These are phyloP conservation scores for Sclerotinia sclerotiorum DNA, from an alignment of 2,329 filamentous ascomycete species.

Conservation along the genomic window DNA sequence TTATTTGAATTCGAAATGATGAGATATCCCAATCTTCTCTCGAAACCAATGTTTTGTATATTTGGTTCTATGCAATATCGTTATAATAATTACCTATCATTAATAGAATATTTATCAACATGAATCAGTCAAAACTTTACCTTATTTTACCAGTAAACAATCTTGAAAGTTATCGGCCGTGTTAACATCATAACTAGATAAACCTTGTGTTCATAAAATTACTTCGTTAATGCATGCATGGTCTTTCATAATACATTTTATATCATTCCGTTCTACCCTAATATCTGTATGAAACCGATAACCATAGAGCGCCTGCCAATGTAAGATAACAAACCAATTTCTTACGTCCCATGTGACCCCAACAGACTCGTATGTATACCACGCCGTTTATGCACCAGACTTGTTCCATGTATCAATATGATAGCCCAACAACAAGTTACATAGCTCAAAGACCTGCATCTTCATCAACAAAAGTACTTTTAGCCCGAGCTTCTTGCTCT, in stretches of 20 bases:
- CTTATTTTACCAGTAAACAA: neutral
- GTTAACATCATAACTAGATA: neutral
- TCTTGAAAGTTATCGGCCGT: too few relatives aligned
- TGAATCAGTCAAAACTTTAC: too few relatives aligned
- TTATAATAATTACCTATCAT: neutral
- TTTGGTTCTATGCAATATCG: neutral
- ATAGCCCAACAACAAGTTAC: neutral
- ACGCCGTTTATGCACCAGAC: neutral
- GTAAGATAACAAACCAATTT: constrained; percentile 11
- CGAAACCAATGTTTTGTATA: neutral
- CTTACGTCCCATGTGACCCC: neutral
- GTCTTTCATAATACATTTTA: neutral
- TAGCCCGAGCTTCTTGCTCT: constrained; percentile 41
- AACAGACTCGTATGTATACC: neutral
- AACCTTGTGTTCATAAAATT: neutral
- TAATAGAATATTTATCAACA: neutral
- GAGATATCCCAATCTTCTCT: neutral
- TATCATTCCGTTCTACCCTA: constrained; percentile 5
- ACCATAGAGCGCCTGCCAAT: constrained; percentile 10
- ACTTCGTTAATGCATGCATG: neutral
- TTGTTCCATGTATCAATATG: neutral
- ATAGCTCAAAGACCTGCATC: constrained; percentile 31
- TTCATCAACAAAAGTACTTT: constrained; percentile 40
- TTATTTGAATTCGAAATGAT: neutral
- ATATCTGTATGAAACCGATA: neutral